Percentiles rank a stretch among this genome's conserved stretches.
Evolutionary conservation across 2,329 filamentous ascomycete species (phyloP).

Genomic region (Talaromyces sp.): DNA sequence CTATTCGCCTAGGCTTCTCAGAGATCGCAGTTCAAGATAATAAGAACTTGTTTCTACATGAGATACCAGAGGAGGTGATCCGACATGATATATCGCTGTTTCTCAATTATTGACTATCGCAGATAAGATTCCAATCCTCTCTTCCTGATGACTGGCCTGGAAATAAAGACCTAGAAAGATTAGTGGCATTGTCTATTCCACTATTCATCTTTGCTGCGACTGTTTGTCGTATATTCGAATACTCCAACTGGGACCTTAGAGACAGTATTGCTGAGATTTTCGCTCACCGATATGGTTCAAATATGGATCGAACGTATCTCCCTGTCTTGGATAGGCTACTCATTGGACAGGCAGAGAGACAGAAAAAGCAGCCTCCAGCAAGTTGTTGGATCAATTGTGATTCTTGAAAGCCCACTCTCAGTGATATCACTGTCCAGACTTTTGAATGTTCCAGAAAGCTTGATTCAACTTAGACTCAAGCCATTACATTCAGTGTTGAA

Average conservation of each 20-base stretch:
- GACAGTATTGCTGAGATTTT: too few species aligned
- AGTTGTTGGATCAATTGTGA: too few species aligned
- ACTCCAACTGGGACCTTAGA: too few species aligned
- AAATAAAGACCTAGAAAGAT: neutral
- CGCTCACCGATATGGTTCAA: too few species aligned
- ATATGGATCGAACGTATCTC: too few species aligned
- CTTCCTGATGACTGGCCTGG: constrained; percentile 20
- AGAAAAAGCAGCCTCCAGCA: too few species aligned
- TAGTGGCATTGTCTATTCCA: constrained; percentile 15
- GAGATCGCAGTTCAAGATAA: constrained; percentile 15
- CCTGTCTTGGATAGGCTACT: too few species aligned
- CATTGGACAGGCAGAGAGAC: too few species aligned
- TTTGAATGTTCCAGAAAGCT: neutral
- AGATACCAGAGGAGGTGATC: constrained; percentile 24
- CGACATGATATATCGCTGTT: constrained; percentile 29
- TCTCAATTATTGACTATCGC: constrained; percentile 20
- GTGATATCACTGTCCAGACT: neutral
- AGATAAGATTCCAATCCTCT: constrained; percentile 14
- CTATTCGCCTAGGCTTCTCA: constrained; percentile 26
- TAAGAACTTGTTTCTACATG: constrained; percentile 25
- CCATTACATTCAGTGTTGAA: constrained; percentile 5
- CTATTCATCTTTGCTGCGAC: constrained; percentile 25
- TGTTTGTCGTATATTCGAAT: constrained; percentile 8
- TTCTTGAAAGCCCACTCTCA: neutral
- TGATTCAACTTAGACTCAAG: neutral